phyloP scores from a whole-genome alignment of 106 monocot species.

The Amphibolis antarctica region DNA sequence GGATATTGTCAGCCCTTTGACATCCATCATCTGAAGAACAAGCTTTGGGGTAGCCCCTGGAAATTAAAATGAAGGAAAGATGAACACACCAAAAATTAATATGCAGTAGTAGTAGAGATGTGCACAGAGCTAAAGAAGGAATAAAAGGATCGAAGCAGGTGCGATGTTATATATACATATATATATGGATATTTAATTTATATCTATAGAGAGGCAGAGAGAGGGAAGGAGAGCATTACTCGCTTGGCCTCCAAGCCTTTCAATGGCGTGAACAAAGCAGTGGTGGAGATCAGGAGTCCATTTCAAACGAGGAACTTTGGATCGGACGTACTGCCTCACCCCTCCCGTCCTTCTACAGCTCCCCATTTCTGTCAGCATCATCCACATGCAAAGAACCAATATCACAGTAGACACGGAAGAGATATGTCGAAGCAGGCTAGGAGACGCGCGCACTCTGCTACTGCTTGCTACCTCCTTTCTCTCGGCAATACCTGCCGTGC shows the following conservation, averaged over 20 bases:
- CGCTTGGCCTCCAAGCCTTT: constrained; percentile 50
- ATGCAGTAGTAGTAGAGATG: no score
- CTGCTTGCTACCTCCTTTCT: no score
- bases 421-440: no score
- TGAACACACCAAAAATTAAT: neutral
- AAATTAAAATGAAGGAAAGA: neutral
- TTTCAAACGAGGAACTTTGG: constrained; percentile 72
- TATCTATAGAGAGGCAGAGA: no score
- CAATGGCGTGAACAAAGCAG: constrained; percentile 69
- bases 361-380: constrained; percentile 11
- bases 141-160: no score
- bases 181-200: no score
- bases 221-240: no score
- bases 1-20: constrained; percentile 71
- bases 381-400: neutral
- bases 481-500: no score
- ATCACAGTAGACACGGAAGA: neutral
- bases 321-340: constrained; percentile 82
- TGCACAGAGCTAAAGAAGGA: no score
- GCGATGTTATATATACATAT: no score
- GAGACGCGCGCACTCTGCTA: no score
- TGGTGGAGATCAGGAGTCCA: constrained; percentile 90
- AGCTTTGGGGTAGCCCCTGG: constrained; percentile 88
- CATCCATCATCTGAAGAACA: constrained; percentile 87
- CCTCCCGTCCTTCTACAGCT: constrained; percentile 45